Conservation (phyloP, 1,284 basidiomycete genomes). For the Ustilago loliicola region DNA sequence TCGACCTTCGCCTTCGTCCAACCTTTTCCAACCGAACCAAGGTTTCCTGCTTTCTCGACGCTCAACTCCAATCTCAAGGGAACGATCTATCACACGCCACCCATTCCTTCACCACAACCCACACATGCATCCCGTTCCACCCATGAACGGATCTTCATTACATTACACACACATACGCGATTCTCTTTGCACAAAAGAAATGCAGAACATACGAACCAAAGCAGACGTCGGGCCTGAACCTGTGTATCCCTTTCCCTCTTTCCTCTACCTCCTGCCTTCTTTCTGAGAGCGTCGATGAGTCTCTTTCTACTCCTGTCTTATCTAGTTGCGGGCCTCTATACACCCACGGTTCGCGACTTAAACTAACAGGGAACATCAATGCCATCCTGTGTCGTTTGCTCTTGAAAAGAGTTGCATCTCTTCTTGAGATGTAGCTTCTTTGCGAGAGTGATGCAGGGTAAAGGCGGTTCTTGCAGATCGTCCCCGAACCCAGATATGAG, state of each 20-base stretch:
- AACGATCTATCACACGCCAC: constrained; percentile 16
- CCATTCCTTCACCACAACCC: constrained; percentile 1
- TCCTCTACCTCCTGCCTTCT: background rate
- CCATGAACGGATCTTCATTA: constrained; percentile 15
- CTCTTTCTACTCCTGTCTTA: constrained; percentile 38
- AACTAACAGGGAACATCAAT: constrained; percentile 59
- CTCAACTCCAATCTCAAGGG: constrained; percentile 12
- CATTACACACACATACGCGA: constrained; percentile 17
- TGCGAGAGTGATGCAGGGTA: background rate
- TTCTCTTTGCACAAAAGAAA: constrained; percentile 46
- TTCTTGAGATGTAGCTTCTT: background rate
- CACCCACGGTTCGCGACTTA: constrained; percentile 55
- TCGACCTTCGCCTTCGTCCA: constrained; percentile 11
- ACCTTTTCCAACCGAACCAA: constrained; percentile 10
- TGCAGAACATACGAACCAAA: constrained; percentile 45
- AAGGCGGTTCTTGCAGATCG: constrained; percentile 62
- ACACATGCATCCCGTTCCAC: constrained; percentile 32
- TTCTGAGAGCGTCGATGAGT: background rate
- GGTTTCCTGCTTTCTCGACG: constrained; percentile 1
- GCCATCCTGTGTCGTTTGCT: background rate
- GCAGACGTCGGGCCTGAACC: background rate
- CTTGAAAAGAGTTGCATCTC: background rate
- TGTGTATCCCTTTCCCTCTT: background rate
- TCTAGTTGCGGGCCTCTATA: constrained; percentile 44
- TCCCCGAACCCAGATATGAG: constrained; percentile 33